Base-by-base conservation (phyloP, 768 basidiomycete genomes). In the Amanita polypyramis region DNA sequence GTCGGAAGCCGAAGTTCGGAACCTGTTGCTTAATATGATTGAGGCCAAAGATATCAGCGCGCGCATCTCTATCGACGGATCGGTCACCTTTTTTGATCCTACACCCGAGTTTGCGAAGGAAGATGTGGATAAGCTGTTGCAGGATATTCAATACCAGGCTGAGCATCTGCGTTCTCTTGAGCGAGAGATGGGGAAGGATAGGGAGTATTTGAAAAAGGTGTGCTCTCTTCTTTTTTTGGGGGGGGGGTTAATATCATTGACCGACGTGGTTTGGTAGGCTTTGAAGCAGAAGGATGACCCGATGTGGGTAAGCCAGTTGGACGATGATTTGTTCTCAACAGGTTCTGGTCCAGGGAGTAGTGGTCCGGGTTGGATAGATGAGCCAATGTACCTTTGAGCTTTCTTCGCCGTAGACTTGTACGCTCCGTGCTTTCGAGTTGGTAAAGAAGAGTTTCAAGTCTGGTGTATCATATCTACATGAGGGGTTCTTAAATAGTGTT, bases 121-220 rank as follows among this genome's bases (percentile, higher is more conserved):
- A 7, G 76, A 85, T 45, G 73, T 89, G 9, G 84, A 90, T 51
- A 49, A 57, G 1, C 70, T 79, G 4, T 66, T 90, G 36, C 63
- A 56, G 44, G 68, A 70, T 14, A 68, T 70, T 3, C 85, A 88
- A 58, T 63, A 65, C 39, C 84, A 83, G 58, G 67, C 70, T 11
- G 62, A 60, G 39, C 52, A 70, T 15, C 68, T 86, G 7, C 63
- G 56, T 21, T 59, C 60, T 41, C 59, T 85, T 17, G 82, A 86
- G 54, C 63, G 70, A 49, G 73, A 77, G 46, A 62, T 82, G 55
- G 76, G 72, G 34, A 68, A 73, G 58, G 82, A 80, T 60, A 82
- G 71, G 56, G 89, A 90, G 39, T 91, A 79, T 52, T 58, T 91
- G 55, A 68, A 56, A 27, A 92, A 90, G 77, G 85, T 83, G 39